Conservation (phyloP, 305 asterid genomes). For the Vinca major region DNA sequence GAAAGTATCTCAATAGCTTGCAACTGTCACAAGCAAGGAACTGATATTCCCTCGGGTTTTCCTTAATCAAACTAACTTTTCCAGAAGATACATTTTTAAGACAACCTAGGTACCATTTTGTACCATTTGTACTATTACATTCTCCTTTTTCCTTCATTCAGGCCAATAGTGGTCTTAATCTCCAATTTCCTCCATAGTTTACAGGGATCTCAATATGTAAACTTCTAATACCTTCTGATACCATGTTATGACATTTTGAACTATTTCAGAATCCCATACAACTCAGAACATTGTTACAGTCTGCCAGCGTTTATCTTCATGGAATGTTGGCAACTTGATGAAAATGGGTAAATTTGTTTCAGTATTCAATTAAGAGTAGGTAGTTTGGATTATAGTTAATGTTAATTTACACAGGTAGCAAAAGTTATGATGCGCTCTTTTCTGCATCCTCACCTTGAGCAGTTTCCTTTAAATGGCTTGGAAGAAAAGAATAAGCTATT, state of each 20-base stretch:
- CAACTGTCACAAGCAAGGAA: background rate
- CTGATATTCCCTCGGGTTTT: background rate
- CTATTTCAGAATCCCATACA: background rate
- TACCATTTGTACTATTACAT: background rate
- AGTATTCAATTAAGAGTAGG: background rate
- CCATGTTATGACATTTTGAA: background rate
- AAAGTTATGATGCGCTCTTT: background rate
- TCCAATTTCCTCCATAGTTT: background rate
- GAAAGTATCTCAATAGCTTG: no score
- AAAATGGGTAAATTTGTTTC: background rate
- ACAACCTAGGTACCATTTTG: background rate
- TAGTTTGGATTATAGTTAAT: background rate
- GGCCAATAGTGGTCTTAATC: background rate
- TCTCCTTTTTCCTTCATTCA: background rate
- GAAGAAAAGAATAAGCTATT: background rate
- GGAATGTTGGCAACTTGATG: background rate
- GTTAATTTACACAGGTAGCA: background rate
- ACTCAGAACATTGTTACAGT: background rate
- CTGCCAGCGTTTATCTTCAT: background rate
- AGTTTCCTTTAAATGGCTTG: background rate
- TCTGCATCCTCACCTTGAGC: background rate
- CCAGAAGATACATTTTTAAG: background rate
- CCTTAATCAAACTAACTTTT: background rate
- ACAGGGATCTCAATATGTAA: background rate
- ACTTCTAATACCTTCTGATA: background rate